A percentile compares a stretch with the other conserved stretches of the same genome.
Evolutionary conservation across 2,329 filamentous ascomycete genomes (phyloP).

Genomic region (Pseudocercospora crystallina): DNA sequence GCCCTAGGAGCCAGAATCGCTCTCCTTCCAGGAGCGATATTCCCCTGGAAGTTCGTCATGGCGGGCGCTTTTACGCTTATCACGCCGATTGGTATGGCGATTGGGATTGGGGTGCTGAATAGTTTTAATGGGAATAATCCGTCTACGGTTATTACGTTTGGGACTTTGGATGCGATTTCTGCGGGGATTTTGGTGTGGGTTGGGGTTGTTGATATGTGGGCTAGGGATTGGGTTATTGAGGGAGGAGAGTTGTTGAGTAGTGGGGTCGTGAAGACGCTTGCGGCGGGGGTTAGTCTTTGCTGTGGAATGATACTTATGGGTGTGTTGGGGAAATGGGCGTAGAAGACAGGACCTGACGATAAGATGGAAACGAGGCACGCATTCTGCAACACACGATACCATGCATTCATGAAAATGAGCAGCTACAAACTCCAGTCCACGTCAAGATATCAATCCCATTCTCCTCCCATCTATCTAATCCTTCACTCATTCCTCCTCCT

Average conservation of each 20-base stretch:
- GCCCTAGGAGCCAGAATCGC: conserved; percentile 84
- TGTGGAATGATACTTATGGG: conserved; percentile 21
- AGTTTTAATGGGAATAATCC: conserved; percentile 72
- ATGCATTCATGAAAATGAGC: no score
- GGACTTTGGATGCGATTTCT: conserved; percentile 70
- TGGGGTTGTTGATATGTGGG: conserved; percentile 77
- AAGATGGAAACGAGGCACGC: no score
- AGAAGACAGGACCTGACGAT: conserved; percentile 24
- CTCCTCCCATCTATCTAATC: no score
- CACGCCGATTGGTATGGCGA: conserved; percentile 77
- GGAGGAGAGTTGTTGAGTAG: conserved; percentile 20
- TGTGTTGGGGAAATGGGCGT: conserved; percentile 26
- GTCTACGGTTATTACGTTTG: conserved; percentile 68
- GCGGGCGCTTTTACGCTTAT: conserved; percentile 65
- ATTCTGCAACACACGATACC: no score
- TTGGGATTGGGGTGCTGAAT: conserved; percentile 70
- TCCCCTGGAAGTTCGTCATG: conserved; percentile 57
- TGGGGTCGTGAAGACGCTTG: conserved; percentile 15
- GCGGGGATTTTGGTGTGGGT: conserved; percentile 80
- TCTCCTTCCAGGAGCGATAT: conserved; percentile 54
- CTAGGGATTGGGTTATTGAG: conserved; percentile 64
- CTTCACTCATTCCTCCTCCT: no score
- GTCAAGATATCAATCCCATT: no score
- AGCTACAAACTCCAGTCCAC: no score
- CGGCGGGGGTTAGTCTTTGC: conserved; percentile 12